A percentile compares a stretch with the other conserved stretches of the same genome.
Conservation (phyloP, 805 yeast genomes). For the Wickerhamomyces queroliae region DNA sequence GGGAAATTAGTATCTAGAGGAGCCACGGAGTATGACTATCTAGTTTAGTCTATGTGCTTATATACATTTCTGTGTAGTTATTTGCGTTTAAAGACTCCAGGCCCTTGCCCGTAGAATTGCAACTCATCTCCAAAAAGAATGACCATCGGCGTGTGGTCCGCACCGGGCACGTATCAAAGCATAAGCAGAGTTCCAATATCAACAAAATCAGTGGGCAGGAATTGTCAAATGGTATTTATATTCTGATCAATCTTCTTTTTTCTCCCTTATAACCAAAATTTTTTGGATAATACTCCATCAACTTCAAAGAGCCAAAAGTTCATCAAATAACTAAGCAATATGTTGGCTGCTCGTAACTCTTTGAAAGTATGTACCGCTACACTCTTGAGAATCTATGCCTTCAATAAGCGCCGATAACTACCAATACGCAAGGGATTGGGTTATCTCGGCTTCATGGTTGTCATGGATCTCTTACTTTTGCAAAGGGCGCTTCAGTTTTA, state of each 20-base stretch:
- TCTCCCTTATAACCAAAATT: background rate
- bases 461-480: background rate
- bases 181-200: background rate
- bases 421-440: too few relatives aligned
- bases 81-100: background rate
- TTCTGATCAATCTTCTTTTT: background rate
- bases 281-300: background rate
- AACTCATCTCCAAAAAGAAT: constrained; percentile 1
- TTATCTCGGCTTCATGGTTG: background rate
- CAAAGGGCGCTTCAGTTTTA: too few relatives aligned
- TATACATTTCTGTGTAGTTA: background rate
- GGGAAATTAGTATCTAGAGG: background rate
- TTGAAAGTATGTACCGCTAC: constrained; percentile 4
- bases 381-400: too few relatives aligned
- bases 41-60: background rate
- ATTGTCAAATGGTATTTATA: background rate
- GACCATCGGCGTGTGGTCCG: background rate
- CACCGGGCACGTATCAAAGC: background rate
- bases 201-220: background rate
- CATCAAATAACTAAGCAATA: background rate
- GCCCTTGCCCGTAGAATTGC: background rate
- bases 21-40: background rate
- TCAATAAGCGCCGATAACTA: too few relatives aligned
- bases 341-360: constrained; percentile 13
- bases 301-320: background rate